Conservation (phyloP, 176 grass and related monocot species). For the Paspalum vaginatum region DNA sequence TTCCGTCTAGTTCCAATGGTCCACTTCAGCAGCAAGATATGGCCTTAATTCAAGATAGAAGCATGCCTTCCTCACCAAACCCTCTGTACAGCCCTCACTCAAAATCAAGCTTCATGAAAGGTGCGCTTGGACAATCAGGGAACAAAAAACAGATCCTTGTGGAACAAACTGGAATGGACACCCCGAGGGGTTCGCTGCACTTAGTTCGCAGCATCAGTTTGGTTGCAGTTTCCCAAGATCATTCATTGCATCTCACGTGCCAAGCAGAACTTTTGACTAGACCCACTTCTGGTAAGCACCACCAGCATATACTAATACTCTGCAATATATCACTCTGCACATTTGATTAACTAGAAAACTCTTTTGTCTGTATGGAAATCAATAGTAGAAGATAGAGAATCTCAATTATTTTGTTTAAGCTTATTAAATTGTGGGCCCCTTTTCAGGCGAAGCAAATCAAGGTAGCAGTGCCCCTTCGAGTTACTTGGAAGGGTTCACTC, state of each 20-base stretch:
- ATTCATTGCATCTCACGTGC: constrained; percentile 78
- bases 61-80: constrained; percentile 73
- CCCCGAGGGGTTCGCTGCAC: constrained; percentile 72
- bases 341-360: constrained; percentile 14
- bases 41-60: constrained; percentile 87
- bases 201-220: constrained; percentile 93
- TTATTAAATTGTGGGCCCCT: background rate
- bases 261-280: constrained; percentile 65
- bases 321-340: constrained; percentile 10
- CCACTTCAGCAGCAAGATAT: constrained; percentile 78
- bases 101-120: constrained; percentile 89
- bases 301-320: constrained; percentile 6
- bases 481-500: constrained; percentile 91
- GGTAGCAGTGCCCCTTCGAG: constrained; percentile 47
- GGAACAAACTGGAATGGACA: constrained; percentile 71
- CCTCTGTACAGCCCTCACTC: constrained; percentile 82
- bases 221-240: constrained; percentile 77
- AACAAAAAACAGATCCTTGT: constrained; percentile 85
- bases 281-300: constrained; percentile 57
- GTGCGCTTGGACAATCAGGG: constrained; percentile 55
- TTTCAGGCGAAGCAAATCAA: constrained; percentile 68
- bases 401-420: constrained; percentile 2
- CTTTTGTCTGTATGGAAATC: constrained; percentile 24
- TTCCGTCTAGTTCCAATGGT: constrained; percentile 62
- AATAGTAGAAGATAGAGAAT: background rate